phyloP scores from a whole-genome alignment of 768 basidiomycete species.

The Phanerodontia chrysosporium region DNA sequence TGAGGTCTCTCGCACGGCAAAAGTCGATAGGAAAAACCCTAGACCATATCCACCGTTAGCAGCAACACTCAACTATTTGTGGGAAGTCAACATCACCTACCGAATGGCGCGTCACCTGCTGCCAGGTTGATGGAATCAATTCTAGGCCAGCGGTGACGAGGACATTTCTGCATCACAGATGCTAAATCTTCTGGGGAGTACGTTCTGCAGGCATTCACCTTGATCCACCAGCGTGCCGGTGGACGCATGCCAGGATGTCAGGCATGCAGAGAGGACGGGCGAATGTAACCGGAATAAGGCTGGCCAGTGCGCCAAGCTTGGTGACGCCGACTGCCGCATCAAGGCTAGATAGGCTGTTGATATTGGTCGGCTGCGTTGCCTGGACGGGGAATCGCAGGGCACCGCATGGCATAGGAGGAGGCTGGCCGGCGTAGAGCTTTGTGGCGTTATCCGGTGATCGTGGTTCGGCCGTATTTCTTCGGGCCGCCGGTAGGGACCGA shows the following conservation, averaged over 20 bases:
- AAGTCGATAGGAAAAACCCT: no score
- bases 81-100: no score
- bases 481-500: background rate
- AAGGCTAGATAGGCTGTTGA: background rate
- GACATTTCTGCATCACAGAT: no score
- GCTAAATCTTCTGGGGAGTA: no score
- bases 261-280: background rate
- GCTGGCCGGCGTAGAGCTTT: background rate
- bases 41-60: no score
- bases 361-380: background rate
- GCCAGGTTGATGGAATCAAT: no score
- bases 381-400: background rate
- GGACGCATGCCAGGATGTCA: background rate
- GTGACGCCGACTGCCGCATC: background rate
- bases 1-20: no score
- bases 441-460: background rate
- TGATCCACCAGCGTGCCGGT: no score
- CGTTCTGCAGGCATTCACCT: no score
- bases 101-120: no score
- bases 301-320: background rate
- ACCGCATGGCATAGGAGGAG: background rate
- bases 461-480: background rate
- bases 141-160: no score
- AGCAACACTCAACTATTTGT: no score
- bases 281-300: background rate